phyloP scores from a whole-genome alignment of 495 filamentous ascomycete genomes.

The Cladorrhinum samala region DNA sequence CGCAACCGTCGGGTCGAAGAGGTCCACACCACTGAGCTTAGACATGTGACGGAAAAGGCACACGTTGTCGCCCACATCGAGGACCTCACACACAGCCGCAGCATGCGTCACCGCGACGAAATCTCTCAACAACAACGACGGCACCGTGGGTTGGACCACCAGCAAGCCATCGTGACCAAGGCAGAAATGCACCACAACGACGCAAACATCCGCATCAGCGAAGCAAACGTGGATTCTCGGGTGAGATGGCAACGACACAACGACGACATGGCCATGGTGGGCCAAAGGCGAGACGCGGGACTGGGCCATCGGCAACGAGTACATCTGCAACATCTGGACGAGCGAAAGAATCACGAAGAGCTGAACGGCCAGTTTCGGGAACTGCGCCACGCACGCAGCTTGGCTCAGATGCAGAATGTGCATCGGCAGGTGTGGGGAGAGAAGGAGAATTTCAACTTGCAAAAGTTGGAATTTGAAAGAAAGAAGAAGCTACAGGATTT shows the following conservation, averaged over 20 bases:
- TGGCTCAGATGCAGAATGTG: slow-evolving; percentile 9
- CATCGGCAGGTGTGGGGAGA: slow-evolving; percentile 8
- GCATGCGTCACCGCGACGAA: slow-evolving; percentile 14
- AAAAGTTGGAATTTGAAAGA: slow-evolving; percentile 7
- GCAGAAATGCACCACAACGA: slow-evolving; percentile 17
- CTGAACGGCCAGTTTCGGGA: slow-evolving; percentile 6
- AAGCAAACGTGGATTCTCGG: slow-evolving; percentile 9
- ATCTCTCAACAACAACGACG: slow-evolving; percentile 12
- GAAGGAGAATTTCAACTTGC: neutral
- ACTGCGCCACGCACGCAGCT: slow-evolving; percentile 8
- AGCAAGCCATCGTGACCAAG: slow-evolving; percentile 9
- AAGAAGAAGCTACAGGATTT: slow-evolving; percentile 4
- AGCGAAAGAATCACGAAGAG: slow-evolving; percentile 1
- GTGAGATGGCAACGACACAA: slow-evolving; percentile 18
- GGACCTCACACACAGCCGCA: slow-evolving; percentile 9
- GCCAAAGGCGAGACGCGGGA: slow-evolving; percentile 9
- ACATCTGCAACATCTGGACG: slow-evolving; percentile 10
- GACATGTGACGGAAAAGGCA: slow-evolving; percentile 29
- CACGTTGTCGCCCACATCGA: slow-evolving; percentile 17
- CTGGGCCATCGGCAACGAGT: slow-evolving; percentile 8
- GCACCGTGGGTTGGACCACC: slow-evolving; percentile 16
- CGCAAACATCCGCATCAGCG: slow-evolving; percentile 13
- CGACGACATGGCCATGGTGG: slow-evolving; percentile 13
- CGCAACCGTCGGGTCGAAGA: slow-evolving; percentile 24
- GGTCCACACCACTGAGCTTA: slow-evolving; percentile 25